Evolutionary conservation across 1,284 basidiomycete species (phyloP).

Genomic region (Exobasidium cylindrosporum): DNA sequence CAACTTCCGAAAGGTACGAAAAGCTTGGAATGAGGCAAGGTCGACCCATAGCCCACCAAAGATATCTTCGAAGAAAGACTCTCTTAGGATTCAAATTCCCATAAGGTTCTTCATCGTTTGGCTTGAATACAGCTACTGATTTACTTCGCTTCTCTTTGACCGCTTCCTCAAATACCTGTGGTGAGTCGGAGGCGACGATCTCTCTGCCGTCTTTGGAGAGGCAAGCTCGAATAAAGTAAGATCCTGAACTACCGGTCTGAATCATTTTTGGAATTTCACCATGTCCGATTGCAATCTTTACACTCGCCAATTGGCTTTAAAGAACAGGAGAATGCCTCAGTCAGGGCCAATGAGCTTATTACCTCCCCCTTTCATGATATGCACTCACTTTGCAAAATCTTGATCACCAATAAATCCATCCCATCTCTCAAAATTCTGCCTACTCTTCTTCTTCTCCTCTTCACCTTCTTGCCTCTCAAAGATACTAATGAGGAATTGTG

Average conservation of each 20-base stretch:
- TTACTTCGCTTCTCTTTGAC: conserved; percentile 1
- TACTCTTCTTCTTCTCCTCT: background rate
- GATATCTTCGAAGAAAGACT: conserved; percentile 50
- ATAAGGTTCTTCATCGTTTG: conserved; percentile 54
- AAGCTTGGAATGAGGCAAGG: conserved; percentile 54
- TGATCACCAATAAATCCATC: conserved; percentile 3
- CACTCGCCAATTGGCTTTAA: conserved; percentile 27
- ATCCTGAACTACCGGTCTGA: conserved; percentile 46
- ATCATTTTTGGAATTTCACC: conserved; percentile 53
- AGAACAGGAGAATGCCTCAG: background rate
- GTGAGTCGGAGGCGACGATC: background rate
- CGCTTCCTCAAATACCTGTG: background rate
- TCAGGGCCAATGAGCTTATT: background rate
- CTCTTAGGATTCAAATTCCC: conserved; percentile 52
- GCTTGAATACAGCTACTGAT: conserved; percentile 51
- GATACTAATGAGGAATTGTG: conserved; percentile 22
- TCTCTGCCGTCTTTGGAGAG: background rate
- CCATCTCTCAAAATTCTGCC: conserved; percentile 1
- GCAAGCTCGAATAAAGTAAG: conserved; percentile 44
- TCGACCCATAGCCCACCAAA: conserved; percentile 55
- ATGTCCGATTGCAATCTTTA: conserved; percentile 37
- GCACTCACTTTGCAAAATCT: conserved; percentile 6
- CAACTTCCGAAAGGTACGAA: conserved; percentile 65
- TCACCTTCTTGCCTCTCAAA: conserved; percentile 14
- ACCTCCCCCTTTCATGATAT: background rate